Percentiles rank a stretch among this genome's conserved stretches.
Conservation (phyloP, 139 green algal species). For the Tetradesmus lagerheimii region DNA sequence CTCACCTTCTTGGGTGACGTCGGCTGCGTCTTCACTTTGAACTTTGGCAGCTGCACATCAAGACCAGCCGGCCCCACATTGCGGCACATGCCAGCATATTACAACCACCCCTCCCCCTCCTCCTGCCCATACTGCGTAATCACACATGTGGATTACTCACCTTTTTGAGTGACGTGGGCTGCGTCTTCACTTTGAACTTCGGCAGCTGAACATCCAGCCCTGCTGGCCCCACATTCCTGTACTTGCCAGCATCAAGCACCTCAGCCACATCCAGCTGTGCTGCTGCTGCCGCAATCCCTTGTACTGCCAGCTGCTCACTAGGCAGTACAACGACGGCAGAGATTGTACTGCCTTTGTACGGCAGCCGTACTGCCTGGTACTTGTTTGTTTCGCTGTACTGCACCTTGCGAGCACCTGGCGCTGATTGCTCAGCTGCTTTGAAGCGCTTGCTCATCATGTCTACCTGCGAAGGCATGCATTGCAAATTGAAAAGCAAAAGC, state of each 20-base stretch:
- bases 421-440: neutral
- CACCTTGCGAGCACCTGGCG: neutral
- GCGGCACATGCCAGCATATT: neutral
- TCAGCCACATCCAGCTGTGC: slow-evolving; percentile 9
- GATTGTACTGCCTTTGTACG: slow-evolving; percentile 39
- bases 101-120: neutral
- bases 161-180: slow-evolving; percentile 7
- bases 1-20: slow-evolving; percentile 11
- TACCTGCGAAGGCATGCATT: neutral
- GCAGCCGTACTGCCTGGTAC: slow-evolving; percentile 29
- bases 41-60: slow-evolving; percentile 22
- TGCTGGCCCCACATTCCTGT: neutral
- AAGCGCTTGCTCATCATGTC: slow-evolving; percentile 35
- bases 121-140: too few relatives aligned
- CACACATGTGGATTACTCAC: neutral
- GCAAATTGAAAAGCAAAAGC: too few relatives aligned
- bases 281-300: slow-evolving; percentile 15
- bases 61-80: neutral
- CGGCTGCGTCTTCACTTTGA: slow-evolving; percentile 6
- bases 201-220: slow-evolving; percentile 32
- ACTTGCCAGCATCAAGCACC: neutral
- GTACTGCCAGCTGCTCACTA: neutral
- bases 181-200: slow-evolving; percentile 20
- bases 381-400: neutral
- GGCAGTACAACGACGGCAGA: slow-evolving; percentile 34